A percentile compares a stretch with the other conserved stretches of the same genome.
phyloP scores from a whole-genome alignment of 768 basidiomycete genomes.

The Sistotremastrum niveocremeum region DNA sequence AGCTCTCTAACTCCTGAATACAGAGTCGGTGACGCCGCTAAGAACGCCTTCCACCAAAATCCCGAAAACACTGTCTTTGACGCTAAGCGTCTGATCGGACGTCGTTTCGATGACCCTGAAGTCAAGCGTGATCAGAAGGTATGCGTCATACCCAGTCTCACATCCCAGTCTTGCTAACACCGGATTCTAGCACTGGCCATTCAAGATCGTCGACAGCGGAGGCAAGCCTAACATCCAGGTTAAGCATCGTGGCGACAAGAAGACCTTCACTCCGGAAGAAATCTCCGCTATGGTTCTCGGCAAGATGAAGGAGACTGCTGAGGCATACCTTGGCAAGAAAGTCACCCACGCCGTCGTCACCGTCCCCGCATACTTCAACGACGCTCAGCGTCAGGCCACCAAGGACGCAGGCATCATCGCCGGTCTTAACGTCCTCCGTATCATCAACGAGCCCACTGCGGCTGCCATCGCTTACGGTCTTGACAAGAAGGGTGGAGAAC shows the following conservation, averaged over 20 bases:
- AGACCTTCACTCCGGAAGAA: slow-evolving; percentile 74
- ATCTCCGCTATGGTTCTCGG: slow-evolving; percentile 88
- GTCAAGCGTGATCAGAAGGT: slow-evolving; percentile 70
- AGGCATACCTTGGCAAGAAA: slow-evolving; percentile 91
- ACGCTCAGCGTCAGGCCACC: slow-evolving; percentile 97
- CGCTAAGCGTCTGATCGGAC: slow-evolving; percentile 90
- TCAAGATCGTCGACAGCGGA: slow-evolving; percentile 62
- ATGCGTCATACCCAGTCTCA: not conserved
- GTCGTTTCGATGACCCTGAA: slow-evolving; percentile 69
- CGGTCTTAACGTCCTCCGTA: slow-evolving; percentile 88
- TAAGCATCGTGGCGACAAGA: slow-evolving; percentile 53
- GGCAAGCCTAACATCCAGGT: slow-evolving; percentile 76
- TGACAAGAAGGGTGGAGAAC: slow-evolving; percentile 89
- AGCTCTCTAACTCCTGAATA: slow-evolving; percentile 4
- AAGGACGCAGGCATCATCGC: slow-evolving; percentile 96
- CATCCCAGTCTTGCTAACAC: not conserved
- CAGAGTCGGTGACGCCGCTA: slow-evolving; percentile 85
- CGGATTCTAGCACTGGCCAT: slow-evolving; percentile 29
- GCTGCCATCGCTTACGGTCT: slow-evolving; percentile 98
- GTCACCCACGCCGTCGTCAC: slow-evolving; percentile 98
- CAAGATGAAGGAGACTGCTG: slow-evolving; percentile 99
- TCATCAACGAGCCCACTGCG: slow-evolving; percentile 96
- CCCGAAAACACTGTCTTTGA: slow-evolving; percentile 92
- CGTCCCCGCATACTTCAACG: slow-evolving; percentile 98
- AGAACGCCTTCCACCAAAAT: slow-evolving; percentile 90